A percentile compares a stretch with the other conserved stretches of the same genome.
Conservation (phyloP, 306 rosid genomes). For the Hippophae gyantsensis region DNA sequence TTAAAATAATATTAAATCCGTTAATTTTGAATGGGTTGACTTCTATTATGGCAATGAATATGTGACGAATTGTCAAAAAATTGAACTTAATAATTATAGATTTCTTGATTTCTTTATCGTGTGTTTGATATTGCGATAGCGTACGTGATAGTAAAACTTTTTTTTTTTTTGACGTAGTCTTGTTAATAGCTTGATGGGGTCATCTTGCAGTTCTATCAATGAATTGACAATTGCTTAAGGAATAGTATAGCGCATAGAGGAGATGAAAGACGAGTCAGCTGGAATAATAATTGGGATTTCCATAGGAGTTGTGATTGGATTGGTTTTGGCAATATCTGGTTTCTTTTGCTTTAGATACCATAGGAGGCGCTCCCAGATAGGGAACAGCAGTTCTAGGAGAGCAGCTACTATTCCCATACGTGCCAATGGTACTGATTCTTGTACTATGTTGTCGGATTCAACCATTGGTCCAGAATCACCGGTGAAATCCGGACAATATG, state of each 20-base stretch:
- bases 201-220: conserved; percentile 37
- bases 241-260: conserved; percentile 19
- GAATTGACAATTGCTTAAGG: conserved; percentile 42
- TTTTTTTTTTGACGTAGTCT: conserved; percentile 15
- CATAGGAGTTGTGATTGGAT: conserved; percentile 86
- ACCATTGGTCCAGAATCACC: conserved; percentile 95
- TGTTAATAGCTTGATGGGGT: conserved; percentile 10
- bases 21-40: conserved; percentile 7
- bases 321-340: conserved; percentile 68
- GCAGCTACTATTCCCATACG: conserved; percentile 85
- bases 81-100: conserved; percentile 20
- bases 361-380: conserved; percentile 78
- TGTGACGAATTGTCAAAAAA: conserved; percentile 14
- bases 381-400: conserved; percentile 88
- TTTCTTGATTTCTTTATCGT: neutral
- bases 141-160: neutral
- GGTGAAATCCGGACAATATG: conserved; percentile 57
- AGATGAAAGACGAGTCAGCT: conserved; percentile 77
- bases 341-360: conserved; percentile 76
- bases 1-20: no score
- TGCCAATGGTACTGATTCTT: conserved; percentile 74
- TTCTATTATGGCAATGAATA: conserved; percentile 26
- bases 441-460: conserved; percentile 71
- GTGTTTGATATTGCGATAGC: conserved; percentile 6
- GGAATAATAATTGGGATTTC: conserved; percentile 91